phyloP scores from a whole-genome alignment of 768 basidiomycete species.

The Boletus rubropictus region DNA sequence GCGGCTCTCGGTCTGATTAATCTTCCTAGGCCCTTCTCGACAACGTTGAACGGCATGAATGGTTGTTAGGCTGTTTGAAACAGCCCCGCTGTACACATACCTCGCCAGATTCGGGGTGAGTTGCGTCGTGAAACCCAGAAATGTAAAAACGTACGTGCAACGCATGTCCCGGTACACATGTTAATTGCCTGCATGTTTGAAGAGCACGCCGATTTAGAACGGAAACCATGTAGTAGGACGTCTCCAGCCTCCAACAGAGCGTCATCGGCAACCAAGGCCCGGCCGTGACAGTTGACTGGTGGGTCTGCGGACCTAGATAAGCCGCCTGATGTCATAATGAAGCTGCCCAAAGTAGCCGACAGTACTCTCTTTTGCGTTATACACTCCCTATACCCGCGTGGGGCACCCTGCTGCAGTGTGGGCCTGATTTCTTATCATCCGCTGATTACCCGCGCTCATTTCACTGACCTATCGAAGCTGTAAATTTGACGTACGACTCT shows the following conservation, averaged over 20 bases:
- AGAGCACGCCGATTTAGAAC: slow-evolving; percentile 22
- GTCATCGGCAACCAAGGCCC: background rate
- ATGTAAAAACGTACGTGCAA: slow-evolving; percentile 33
- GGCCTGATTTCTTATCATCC: background rate
- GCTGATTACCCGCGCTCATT: slow-evolving; percentile 1
- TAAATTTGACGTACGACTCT: slow-evolving; percentile 3
- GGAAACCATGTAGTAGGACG: background rate
- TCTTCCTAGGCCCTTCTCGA: slow-evolving; percentile 52
- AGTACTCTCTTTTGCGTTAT: background rate
- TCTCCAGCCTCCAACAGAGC: background rate
- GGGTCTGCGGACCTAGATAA: no score
- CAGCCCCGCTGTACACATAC: slow-evolving; percentile 28
- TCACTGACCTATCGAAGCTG: background rate
- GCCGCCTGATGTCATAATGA: background rate
- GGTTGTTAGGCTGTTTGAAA: background rate
- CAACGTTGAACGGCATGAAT: slow-evolving; percentile 54
- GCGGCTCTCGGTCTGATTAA: background rate
- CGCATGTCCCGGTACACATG: background rate
- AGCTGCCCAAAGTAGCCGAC: background rate
- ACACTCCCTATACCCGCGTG: background rate
- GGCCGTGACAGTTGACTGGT: no score
- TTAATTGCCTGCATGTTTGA: slow-evolving; percentile 22
- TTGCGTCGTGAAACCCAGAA: slow-evolving; percentile 66
- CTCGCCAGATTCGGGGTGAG: slow-evolving; percentile 64
- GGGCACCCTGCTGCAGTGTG: background rate